A percentile compares a stretch with the other conserved stretches of the same genome.
phyloP scores from a whole-genome alignment of 495 filamentous ascomycete species.

The Staphylotrichum longicolle region DNA sequence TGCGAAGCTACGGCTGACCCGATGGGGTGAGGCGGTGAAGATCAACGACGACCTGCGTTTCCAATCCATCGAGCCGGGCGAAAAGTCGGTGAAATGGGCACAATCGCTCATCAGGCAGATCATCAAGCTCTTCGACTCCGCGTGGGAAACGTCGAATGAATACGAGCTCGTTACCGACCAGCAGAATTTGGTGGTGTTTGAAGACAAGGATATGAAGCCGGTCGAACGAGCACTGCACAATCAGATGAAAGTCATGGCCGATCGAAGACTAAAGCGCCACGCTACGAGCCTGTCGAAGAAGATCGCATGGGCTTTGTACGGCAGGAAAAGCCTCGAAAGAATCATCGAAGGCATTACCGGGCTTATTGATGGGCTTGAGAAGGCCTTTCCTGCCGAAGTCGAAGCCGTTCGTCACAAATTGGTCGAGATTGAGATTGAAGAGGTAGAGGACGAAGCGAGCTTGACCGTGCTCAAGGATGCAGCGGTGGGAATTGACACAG shows the following conservation, averaged over 20 bases:
- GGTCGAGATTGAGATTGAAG: conserved; percentile 17
- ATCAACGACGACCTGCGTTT: conserved; percentile 24
- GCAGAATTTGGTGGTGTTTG: conserved; percentile 11
- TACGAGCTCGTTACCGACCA: conserved; percentile 18
- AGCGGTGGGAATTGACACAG: conserved; percentile 13
- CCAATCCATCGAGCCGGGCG: conserved; percentile 8
- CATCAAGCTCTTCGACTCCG: conserved; percentile 11
- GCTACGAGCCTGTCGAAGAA: conserved; percentile 4
- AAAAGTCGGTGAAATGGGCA: conserved; percentile 3
- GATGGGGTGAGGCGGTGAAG: conserved; percentile 36
- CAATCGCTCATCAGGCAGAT: conserved; percentile 22
- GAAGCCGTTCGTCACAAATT: conserved; percentile 14
- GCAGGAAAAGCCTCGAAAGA: conserved; percentile 9
- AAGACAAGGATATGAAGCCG: conserved; percentile 13
- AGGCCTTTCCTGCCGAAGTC: conserved; percentile 13
- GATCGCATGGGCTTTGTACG: conserved; percentile 6
- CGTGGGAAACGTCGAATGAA: conserved; percentile 17
- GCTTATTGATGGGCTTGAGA: neutral
- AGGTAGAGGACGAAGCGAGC: conserved; percentile 21
- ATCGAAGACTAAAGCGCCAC: too few species aligned
- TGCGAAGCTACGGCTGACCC: conserved; percentile 30
- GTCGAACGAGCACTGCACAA: too few species aligned
- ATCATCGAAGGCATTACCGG: neutral
- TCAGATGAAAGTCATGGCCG: neutral
- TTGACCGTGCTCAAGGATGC: conserved; percentile 16